Evolutionary conservation across 2,329 filamentous ascomycete genomes (phyloP).

Genomic region (Arachnomyces sp.): DNA sequence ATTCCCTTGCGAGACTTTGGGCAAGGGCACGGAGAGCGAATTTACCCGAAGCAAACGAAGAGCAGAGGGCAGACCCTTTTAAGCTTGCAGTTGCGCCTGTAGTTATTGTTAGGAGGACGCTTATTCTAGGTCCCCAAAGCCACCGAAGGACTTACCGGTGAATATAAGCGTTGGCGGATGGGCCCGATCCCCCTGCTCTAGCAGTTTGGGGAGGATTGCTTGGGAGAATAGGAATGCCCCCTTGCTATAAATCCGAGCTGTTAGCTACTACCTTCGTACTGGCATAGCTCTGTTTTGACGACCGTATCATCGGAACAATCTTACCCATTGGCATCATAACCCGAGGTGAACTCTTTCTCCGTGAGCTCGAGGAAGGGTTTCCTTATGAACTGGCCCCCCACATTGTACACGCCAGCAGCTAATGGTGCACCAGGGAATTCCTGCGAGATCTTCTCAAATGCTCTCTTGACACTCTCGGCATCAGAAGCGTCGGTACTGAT

Average conservation of each 20-base stretch:
- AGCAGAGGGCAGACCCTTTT: constrained; percentile 60
- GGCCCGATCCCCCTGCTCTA: constrained; percentile 47
- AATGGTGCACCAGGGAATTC: constrained; percentile 41
- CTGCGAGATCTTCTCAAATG: constrained; percentile 46
- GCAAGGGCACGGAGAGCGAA: constrained; percentile 67
- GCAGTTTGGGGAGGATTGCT: constrained; percentile 59
- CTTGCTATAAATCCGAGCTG: constrained; percentile 19
- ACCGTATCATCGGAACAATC: constrained; percentile 11
- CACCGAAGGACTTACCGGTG: constrained; percentile 39
- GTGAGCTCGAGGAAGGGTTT: constrained; percentile 56
- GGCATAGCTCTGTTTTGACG: too few relatives aligned
- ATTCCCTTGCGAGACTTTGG: constrained; percentile 72
- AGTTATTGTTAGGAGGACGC: background rate
- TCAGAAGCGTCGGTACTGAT: constrained; percentile 53
- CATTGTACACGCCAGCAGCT: constrained; percentile 54
- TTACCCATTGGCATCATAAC: constrained; percentile 44
- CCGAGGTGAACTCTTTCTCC: constrained; percentile 47
- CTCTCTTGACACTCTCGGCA: constrained; percentile 43
- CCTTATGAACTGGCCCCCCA: constrained; percentile 47
- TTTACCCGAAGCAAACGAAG: constrained; percentile 68
- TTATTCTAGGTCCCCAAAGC: background rate
- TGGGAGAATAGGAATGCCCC: constrained; percentile 74
- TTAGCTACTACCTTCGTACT: too few relatives aligned
- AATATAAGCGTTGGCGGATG: constrained; percentile 74
- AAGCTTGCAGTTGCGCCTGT: constrained; percentile 70